Evolutionary conservation across 2,329 filamentous ascomycete species (phyloP), one percentile per base, ranked within the genome.

Genomic region (Pestalotiopsis sp.): DNA sequence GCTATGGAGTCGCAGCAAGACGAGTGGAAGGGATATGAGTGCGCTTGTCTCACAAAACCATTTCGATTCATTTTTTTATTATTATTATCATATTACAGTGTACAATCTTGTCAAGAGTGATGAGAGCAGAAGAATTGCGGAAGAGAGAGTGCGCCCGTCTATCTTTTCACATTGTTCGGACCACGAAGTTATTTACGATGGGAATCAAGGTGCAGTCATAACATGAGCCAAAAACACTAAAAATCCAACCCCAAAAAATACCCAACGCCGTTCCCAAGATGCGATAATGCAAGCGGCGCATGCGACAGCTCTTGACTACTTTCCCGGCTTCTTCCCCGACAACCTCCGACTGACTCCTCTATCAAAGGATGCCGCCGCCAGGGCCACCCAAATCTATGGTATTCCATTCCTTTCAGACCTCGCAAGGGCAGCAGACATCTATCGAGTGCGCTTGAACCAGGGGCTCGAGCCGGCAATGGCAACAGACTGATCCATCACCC

Each of bases 401-500:
- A 20, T 49, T 23, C 25, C n/a, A 20, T 23, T 36, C 49, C n/a
- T 25, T 41, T 5, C 60, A 14, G 31, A 63, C 13, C 31, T 23
- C 20, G 13, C 17, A 12, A 20, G n/a, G 27, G 25, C 49, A n/a
- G 25, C 64, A 14, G 17, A 38, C 14, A 41, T 69, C 40, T 85
- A 97, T 84, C 95, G 89, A 81, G 90, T 95, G 78, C 96, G 89
- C 84, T 98, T 95, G 80, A 99, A 99, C 83, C 91, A 99, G 70
- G 91, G 89, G 78, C 93, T 97, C 63, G 92, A 91, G 57, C 94
- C 92, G 79, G 97, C 93, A 68, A 98, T 89, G 56, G 95, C 95
- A 40, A 98, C 94, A 38, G 94, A 97, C 84, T 97, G 93, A 81
- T 99, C 96, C 94, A 99, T 97, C 72, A 98, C 93, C 90, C 94